These are phyloP conservation scores for Diaporthe citrichinensis DNA, from an alignment of 2,329 filamentous ascomycete species.

Conservation along the genomic window DNA sequence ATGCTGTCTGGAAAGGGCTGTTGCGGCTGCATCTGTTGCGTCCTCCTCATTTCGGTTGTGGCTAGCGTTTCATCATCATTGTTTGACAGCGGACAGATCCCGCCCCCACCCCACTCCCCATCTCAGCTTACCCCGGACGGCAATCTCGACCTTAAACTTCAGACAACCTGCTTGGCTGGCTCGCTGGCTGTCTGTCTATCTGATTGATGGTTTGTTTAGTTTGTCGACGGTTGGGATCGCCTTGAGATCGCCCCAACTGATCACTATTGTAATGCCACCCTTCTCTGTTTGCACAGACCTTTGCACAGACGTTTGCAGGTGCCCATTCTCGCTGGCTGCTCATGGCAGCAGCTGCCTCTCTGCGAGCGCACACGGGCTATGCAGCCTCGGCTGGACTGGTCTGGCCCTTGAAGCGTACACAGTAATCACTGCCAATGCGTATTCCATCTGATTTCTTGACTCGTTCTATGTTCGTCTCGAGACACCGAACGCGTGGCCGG, in stretches of 20 bases:
- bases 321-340: neutral
- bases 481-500: slow-evolving; percentile 31
- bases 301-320: neutral
- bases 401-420: neutral
- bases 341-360: neutral
- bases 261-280: neutral
- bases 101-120: slow-evolving; percentile 32
- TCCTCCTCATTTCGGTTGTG: slow-evolving; percentile 35
- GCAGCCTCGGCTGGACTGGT: neutral
- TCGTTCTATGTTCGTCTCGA: slow-evolving; percentile 28
- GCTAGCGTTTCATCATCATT: slow-evolving; percentile 39
- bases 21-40: slow-evolving; percentile 33
- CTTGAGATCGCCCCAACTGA: neutral
- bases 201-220: neutral
- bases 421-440: slow-evolving; percentile 6
- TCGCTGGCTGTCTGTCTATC: neutral
- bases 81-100: slow-evolving; percentile 41
- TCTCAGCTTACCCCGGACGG: slow-evolving; percentile 35
- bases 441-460: slow-evolving; percentile 30
- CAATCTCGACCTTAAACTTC: slow-evolving; percentile 26
- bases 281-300: neutral
- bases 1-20: slow-evolving; percentile 33
- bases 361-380: neutral
- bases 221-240: neutral
- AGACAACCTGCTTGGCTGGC: slow-evolving; percentile 7